A percentile compares a stretch with the other conserved stretches of the same genome.
phyloP scores from a whole-genome alignment of 1,284 basidiomycete species.

The Xerocomus minutiporus region DNA sequence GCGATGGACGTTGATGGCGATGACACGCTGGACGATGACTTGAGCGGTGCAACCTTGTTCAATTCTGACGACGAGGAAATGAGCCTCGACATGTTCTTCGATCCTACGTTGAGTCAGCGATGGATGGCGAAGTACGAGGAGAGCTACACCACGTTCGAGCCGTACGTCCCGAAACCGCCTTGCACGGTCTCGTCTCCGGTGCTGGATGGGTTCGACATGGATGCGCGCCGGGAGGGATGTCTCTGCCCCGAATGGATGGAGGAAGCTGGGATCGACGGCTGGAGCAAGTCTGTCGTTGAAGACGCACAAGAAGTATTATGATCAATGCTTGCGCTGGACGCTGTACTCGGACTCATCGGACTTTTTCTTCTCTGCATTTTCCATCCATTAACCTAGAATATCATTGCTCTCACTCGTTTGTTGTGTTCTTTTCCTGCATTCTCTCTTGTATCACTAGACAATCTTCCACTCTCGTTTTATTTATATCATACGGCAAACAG shows the following conservation, averaged over 20 bases:
- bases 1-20: background rate
- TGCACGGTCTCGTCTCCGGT: background rate
- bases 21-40: background rate
- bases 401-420: background rate
- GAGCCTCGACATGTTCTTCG: conserved; percentile 1
- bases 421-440: background rate
- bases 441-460: background rate
- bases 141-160: conserved; percentile 3
- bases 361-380: background rate
- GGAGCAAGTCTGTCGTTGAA: conserved; percentile 9
- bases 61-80: conserved; percentile 1
- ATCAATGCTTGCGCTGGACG: background rate
- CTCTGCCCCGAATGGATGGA: conserved; percentile 29
- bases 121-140: conserved; percentile 17
- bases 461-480: background rate
- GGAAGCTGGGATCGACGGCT: conserved; percentile 20
- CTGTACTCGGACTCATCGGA: background rate
- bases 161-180: background rate
- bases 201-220: background rate
- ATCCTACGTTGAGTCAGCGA: conserved; percentile 1
- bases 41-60: background rate
- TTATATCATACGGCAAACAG: background rate
- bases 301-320: background rate
- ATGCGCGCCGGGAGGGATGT: conserved; percentile 8
- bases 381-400: background rate